Evolutionary conservation across 306 rosid genomes (phyloP), one percentile per base, ranked within the genome.

Genomic region (Crotalaria pallida): DNA sequence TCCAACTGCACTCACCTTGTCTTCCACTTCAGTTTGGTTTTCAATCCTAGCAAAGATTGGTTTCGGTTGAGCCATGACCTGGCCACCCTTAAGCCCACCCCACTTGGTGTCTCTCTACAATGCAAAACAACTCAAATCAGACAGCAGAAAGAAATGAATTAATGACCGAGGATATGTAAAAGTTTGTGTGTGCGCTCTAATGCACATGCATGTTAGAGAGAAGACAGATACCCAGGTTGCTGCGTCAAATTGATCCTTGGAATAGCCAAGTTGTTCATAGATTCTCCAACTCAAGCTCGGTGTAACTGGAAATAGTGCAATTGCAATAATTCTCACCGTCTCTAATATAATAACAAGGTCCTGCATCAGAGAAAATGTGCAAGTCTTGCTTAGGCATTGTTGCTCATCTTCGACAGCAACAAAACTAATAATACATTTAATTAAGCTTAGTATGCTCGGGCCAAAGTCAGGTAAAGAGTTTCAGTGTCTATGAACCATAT

Each of bases 271-370:
- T 62, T 94, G 98, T 47, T 66, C 83, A 74, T 94, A 90, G 81
- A 94, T 84, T 87, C 95, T 88, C 96, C 89, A 78, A 67, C 90
- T 77, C 87, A 94, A 75, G 84, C 87, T 69, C 3, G 98, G 97
- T 10, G 96, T 72, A 18, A 88, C 83, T 3, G 98, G 98, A 24
- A 87, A 84, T 51, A 94, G 77, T 11, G 97, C 86, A 47, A 94
- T 58, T 1, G 98, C 96, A 43, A 90, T 84, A 43, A 94, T 90
- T 81, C 97, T 80, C 91, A 83, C 74, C 0, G 95, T 84, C 86
- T 94, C 98, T 57, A 90, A 68, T 85, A 94, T 82, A 72, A 90
- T 86, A 36, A 94, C 97, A 57, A 94, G 98, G 82, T 94, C 98
- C 97, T 94, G 94, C 17, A 71, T 13, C 63, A 24, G 58, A 5